Evolutionary conservation across 257 asterid species (phyloP).

Genomic region (Solanum appendiculatum): DNA sequence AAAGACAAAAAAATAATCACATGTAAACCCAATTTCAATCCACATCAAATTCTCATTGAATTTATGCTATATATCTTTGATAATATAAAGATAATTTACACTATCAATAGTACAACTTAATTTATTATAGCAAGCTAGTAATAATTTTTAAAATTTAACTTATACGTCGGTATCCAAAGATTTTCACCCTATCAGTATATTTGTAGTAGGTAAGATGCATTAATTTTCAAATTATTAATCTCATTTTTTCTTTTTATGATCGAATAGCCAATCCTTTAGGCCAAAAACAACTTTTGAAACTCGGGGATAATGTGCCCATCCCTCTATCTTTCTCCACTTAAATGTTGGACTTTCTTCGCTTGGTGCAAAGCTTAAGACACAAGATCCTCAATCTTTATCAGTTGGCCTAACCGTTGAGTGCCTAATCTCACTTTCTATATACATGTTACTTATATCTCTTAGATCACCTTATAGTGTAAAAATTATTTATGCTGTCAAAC

Average conservation of each 20-base stretch:
- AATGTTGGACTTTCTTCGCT: neutral
- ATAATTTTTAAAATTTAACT: neutral
- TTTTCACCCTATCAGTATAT: neutral
- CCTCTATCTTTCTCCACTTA: neutral
- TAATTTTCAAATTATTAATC: neutral
- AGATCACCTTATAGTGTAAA: neutral
- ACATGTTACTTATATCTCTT: neutral
- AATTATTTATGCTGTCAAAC: neutral
- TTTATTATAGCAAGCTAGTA: neutral
- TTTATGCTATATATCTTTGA: neutral
- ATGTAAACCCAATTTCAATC: neutral
- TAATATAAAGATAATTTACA: neutral
- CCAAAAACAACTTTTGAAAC: neutral
- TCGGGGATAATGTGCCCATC: rapidly evolving
- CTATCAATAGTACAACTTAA: neutral
- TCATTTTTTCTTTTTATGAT: neutral
- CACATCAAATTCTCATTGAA: neutral
- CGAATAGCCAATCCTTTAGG: neutral
- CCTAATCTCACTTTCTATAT: neutral
- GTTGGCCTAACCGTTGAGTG: neutral
- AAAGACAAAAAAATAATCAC: neutral
- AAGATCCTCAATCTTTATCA: neutral
- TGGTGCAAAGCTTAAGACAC: neutral
- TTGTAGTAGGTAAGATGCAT: neutral
- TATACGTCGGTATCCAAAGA: neutral